These are phyloP conservation scores for Nyssa sinensis DNA, from an alignment of 148 eudicot genomes.

Conservation along the genomic window DNA sequence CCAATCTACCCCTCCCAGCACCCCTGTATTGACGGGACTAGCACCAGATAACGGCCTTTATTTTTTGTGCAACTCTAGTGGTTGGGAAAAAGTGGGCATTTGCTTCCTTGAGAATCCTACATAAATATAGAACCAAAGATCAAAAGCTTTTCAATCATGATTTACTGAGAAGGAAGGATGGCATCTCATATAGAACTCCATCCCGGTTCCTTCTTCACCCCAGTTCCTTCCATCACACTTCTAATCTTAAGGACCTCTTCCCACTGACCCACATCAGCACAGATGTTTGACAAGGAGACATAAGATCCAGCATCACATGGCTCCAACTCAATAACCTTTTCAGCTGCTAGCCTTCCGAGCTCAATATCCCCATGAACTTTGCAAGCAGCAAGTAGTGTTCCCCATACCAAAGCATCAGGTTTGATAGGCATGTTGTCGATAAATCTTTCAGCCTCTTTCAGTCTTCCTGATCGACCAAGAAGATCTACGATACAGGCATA, in stretches of 20 bases:
- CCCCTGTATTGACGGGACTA: too few species aligned
- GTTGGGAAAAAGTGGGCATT: background rate
- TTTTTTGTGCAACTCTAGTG: background rate
- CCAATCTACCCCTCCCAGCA: too few species aligned
- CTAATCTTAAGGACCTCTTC: slow-evolving; percentile 63
- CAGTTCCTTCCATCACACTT: slow-evolving; percentile 49
- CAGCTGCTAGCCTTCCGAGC: slow-evolving; percentile 64
- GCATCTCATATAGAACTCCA: slow-evolving; percentile 61
- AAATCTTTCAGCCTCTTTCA: slow-evolving; percentile 70
- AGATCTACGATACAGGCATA: slow-evolving; percentile 90
- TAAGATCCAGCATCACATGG: slow-evolving; percentile 63
- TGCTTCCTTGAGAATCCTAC: background rate
- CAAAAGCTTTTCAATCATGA: background rate
- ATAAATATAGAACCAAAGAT: background rate
- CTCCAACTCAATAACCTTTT: slow-evolving; percentile 56
- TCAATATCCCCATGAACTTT: slow-evolving; percentile 77
- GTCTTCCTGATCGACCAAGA: slow-evolving; percentile 80
- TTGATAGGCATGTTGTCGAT: slow-evolving; percentile 59
- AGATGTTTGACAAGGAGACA: slow-evolving; percentile 65
- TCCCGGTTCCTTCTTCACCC: slow-evolving; percentile 69
- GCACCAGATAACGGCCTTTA: too few species aligned
- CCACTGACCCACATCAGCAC: slow-evolving; percentile 80
- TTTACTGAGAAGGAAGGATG: background rate
- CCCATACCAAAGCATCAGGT: slow-evolving; percentile 72
- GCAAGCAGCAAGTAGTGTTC: slow-evolving; percentile 75